Percentiles rank a stretch among this genome's conserved stretches.
phyloP scores from a whole-genome alignment of 2,329 filamentous ascomycete genomes.

The Calonectria hongkongensis region DNA sequence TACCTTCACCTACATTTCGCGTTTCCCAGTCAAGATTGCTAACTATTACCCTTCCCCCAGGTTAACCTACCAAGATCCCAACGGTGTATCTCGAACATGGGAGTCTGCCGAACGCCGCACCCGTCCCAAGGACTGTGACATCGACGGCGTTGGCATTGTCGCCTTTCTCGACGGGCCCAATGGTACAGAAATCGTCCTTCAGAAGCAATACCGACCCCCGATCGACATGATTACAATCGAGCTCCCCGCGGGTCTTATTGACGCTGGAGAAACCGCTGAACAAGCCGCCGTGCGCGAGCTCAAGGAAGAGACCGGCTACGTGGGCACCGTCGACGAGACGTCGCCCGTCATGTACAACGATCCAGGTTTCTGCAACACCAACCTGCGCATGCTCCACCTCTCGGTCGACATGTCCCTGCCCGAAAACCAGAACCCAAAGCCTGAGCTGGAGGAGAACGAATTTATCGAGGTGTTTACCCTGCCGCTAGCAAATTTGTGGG shows the following conservation, averaged over 20 bases:
- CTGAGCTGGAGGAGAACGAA: slow-evolving; percentile 85
- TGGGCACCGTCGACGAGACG: slow-evolving; percentile 73
- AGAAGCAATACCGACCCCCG: slow-evolving; percentile 81
- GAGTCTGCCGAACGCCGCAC: slow-evolving; percentile 84
- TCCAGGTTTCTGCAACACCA: slow-evolving; percentile 80
- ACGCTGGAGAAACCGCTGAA: slow-evolving; percentile 77
- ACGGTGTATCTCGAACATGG: slow-evolving; percentile 77
- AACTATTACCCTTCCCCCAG: slow-evolving; percentile 57
- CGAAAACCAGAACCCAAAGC: slow-evolving; percentile 81
- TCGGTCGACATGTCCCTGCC: slow-evolving; percentile 81
- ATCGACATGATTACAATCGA: slow-evolving; percentile 77
- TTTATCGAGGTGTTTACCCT: slow-evolving; percentile 88
- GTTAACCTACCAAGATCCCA: slow-evolving; percentile 79
- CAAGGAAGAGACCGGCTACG: slow-evolving; percentile 80
- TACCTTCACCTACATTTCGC: not conserved
- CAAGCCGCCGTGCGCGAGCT: slow-evolving; percentile 78
- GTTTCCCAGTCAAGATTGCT: slow-evolving; percentile 21
- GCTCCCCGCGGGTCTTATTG: slow-evolving; percentile 78
- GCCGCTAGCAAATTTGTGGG: slow-evolving; percentile 78
- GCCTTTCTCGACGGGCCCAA: slow-evolving; percentile 77
- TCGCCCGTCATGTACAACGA: slow-evolving; percentile 81
- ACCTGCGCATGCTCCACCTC: slow-evolving; percentile 82
- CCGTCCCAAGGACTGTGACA: slow-evolving; percentile 75
- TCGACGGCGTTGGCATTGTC: slow-evolving; percentile 84
- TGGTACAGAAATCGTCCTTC: slow-evolving; percentile 75